Conservation (phyloP, 306 rosid genomes). For the Hippophae gyantsensis region DNA sequence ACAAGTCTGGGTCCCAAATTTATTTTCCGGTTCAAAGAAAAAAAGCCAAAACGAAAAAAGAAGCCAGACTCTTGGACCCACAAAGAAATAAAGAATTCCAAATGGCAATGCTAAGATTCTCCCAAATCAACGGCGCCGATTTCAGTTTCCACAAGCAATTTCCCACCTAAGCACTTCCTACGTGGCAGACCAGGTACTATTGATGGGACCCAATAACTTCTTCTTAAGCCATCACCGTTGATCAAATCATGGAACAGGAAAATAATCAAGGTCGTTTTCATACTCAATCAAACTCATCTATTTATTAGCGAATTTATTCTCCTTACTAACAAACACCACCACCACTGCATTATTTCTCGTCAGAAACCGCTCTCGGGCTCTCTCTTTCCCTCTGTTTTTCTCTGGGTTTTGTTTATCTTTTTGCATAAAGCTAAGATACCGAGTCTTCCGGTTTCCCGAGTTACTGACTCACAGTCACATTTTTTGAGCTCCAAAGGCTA, state of each 20-base stretch:
- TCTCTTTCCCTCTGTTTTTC: neutral
- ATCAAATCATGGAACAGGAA: slow-evolving; percentile 11
- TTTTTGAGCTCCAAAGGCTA: neutral
- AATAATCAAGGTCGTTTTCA: neutral
- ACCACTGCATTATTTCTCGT: neutral
- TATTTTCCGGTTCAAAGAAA: neutral
- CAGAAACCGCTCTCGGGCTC: slow-evolving; percentile 18
- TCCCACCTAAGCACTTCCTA: slow-evolving; percentile 17
- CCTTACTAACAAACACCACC: neutral
- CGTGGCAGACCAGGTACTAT: slow-evolving; percentile 19
- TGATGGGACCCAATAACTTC: slow-evolving; percentile 14
- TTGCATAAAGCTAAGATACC: neutral
- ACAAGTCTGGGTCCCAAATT: neutral
- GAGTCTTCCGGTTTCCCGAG: neutral
- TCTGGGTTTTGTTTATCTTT: neutral
- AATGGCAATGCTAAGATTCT: neutral
- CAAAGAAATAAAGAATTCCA: neutral
- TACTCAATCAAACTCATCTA: neutral
- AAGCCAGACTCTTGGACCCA: neutral
- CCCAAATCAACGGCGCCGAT: slow-evolving; percentile 23
- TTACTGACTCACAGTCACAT: neutral
- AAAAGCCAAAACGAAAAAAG: neutral
- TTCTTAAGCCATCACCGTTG: neutral
- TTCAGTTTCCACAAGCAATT: neutral
- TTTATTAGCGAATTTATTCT: neutral